Evolutionary conservation across 352 stramenopile species (phyloP), one percentile per base, ranked within the genome.

Genomic region (Ophiocytium majus): DNA sequence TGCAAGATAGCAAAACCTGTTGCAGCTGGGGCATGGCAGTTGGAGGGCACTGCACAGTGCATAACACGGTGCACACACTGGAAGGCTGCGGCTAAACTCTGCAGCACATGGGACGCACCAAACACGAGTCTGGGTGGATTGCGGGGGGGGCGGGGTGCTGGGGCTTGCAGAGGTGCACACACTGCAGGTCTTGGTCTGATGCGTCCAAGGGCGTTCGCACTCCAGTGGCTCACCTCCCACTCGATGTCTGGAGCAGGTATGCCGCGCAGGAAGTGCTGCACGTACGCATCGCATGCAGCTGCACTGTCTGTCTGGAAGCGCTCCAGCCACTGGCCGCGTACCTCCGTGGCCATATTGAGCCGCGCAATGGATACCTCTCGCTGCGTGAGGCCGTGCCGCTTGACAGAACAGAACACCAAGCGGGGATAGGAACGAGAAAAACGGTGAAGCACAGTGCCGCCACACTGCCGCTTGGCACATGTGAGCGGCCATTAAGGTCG

Each of bases 211-310:
- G 57, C 28, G 57, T 66, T 23, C 57, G 28, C 28, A 66, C 28
- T 23, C 28, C 19, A 66, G 19, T 19, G 19, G 28, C 19, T 23
- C 28, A 84, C 82, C 82, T 89, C 85, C 75, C 66, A 83, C 19
- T 28, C 43, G 23, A 81, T 75, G n/a, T 66, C 85, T 10, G 83
- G 36, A 1, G 74, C 34, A 28, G 85, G 85, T 49, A 79, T 75
- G 0, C 28, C 49, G 34, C 78, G 71, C 49, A 86, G 35, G 57
- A 87, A 89, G 80, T 89, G 85, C 33, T 89, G 82, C n/a, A 86
- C 76, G 63, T 75, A 84, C 32, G 86, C 85, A 37, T 82, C 83
- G 50, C 75, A 82, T 23, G 87, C 50, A 50, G 34, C 57, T 36
- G 63, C 50, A 19, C 63, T 83, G 28, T 89, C 82, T n/a, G 82